Conservation (phyloP, 1,284 basidiomycete species). For the Austropuccinia psidii region DNA sequence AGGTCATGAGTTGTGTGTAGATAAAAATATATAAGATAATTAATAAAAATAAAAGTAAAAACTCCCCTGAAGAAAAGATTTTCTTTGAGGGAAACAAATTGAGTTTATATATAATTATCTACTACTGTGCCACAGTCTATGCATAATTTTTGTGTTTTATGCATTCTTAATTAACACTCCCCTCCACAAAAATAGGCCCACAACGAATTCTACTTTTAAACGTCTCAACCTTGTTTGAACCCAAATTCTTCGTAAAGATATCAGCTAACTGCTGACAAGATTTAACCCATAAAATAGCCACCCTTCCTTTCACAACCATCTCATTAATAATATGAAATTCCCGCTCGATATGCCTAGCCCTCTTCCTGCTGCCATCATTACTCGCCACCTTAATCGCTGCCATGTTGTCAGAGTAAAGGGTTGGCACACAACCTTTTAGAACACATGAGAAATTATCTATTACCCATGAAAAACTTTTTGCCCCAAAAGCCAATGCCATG, state of each 20-base stretch:
- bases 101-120: too few species aligned
- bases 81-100: too few species aligned
- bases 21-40: too few species aligned
- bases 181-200: too few species aligned
- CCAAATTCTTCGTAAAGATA: not conserved
- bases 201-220: too few species aligned
- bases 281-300: not conserved
- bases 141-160: too few species aligned
- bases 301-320: not conserved
- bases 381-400: not conserved
- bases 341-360: not conserved
- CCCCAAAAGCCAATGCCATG: not conserved
- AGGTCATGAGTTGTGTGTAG: too few species aligned
- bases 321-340: constrained; percentile 13
- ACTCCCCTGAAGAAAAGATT: too few species aligned
- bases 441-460: not conserved
- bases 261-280: not conserved
- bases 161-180: too few species aligned
- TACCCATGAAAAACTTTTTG: not conserved
- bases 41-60: too few species aligned
- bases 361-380: not conserved
- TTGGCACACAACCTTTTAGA: not conserved
- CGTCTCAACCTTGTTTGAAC: not conserved
- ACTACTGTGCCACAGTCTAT: too few species aligned
- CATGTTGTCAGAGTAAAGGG: not conserved